Percentiles rank a stretch among this genome's conserved stretches.
These are phyloP conservation scores for Comarum palustre DNA, from an alignment of 306 rosid species.

Conservation along the genomic window DNA sequence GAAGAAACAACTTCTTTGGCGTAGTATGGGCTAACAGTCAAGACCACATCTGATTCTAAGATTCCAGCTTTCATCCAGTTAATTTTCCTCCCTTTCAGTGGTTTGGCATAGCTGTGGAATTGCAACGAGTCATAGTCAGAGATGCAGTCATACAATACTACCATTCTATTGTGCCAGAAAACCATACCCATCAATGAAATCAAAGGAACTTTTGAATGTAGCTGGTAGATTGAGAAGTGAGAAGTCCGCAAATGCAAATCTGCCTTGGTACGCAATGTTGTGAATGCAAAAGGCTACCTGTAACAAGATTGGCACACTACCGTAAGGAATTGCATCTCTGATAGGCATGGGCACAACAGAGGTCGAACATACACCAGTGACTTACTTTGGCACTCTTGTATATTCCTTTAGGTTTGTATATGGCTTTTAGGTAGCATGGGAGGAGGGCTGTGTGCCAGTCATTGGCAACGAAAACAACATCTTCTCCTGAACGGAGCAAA, in stretches of 20 bases:
- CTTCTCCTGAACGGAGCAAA: conserved; percentile 55
- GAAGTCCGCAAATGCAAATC: conserved; percentile 56
- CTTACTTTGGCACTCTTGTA: conserved; percentile 57
- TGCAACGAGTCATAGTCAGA: conserved; percentile 1
- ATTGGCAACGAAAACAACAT: conserved; percentile 65
- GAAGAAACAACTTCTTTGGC: conserved; percentile 64
- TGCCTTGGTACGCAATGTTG: conserved; percentile 85
- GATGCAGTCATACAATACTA: background rate
- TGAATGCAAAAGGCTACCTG: conserved; percentile 76
- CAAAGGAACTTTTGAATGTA: conserved; percentile 62
- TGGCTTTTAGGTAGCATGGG: conserved; percentile 63
- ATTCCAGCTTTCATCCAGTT: conserved; percentile 84
- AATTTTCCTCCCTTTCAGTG: conserved; percentile 65
- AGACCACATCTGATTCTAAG: conserved; percentile 48
- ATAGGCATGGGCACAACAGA: conserved; percentile 13
- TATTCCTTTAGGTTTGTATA: conserved; percentile 51
- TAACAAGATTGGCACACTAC: conserved; percentile 18
- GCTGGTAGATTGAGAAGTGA: conserved; percentile 61
- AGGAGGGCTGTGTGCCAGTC: conserved; percentile 84
- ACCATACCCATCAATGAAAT: conserved; percentile 74
- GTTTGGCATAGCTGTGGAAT: conserved; percentile 52
- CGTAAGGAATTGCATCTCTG: conserved; percentile 15
- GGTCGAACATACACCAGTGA: background rate
- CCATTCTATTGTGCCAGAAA: conserved; percentile 5
- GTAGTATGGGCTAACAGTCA: conserved; percentile 78